phyloP scores from a whole-genome alignment of 192 early-diverging fungal species.

The Geranomyces michiganensis region DNA sequence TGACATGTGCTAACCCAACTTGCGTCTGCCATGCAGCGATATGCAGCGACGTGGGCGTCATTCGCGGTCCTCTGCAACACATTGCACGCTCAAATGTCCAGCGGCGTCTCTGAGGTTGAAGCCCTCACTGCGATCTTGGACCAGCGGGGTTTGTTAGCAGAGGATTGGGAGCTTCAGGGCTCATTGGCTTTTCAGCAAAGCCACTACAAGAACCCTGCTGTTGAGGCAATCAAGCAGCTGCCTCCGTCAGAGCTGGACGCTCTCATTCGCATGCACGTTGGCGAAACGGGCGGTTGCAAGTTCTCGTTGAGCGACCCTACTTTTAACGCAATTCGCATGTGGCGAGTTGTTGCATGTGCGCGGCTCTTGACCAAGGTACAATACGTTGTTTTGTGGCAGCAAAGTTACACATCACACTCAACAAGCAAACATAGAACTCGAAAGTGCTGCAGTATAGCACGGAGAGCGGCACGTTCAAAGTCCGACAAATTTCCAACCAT shows the following conservation, averaged over 20 bases:
- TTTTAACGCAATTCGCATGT: neutral
- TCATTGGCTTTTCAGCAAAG: neutral
- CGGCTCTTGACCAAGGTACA: neutral
- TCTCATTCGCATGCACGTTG: neutral
- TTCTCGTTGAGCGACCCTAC: neutral
- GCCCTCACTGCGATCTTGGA: neutral
- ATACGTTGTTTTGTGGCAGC: neutral
- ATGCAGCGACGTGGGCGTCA: conserved; percentile 20
- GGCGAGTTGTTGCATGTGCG: neutral
- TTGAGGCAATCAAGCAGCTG: neutral
- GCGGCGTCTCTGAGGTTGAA: no score
- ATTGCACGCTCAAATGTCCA: neutral
- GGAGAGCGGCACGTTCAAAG: no score
- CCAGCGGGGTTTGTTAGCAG: conserved; percentile 5
- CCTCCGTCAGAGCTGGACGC: neutral
- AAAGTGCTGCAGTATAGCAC: neutral
- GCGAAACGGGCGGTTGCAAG: neutral
- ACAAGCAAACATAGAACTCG: neutral
- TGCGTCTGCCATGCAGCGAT: neutral
- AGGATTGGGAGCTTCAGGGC: conserved; percentile 24
- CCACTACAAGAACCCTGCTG: neutral
- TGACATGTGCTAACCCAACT: no score
- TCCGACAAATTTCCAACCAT: no score
- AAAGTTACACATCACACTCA: neutral
- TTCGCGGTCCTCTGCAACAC: conserved; percentile 27